Conservation (phyloP, 2,329 filamentous ascomycete genomes). For the Pseudogymnoascus sp. region DNA sequence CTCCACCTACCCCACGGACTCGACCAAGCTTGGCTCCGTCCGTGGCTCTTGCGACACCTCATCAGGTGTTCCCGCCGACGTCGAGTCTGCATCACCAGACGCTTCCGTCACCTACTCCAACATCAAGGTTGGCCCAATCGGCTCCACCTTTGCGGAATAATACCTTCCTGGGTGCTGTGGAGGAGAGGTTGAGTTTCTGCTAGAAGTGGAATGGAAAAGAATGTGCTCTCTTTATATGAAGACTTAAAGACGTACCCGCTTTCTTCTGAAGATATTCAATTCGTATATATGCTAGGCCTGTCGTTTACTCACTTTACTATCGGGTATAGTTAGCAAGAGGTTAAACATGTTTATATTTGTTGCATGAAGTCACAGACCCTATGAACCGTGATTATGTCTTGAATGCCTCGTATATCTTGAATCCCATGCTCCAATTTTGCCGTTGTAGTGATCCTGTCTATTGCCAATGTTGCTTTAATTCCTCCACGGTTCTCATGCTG, state of each 20-base stretch:
- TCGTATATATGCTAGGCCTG: not conserved
- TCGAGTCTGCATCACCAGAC: constrained; percentile 41
- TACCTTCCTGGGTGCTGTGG: not conserved
- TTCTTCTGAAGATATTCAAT: constrained; percentile 2
- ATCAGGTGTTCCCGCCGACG: constrained; percentile 45
- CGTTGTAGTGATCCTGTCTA: not conserved
- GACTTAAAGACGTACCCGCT: constrained; percentile 4
- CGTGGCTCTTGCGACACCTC: constrained; percentile 48
- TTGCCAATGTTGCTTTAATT: not conserved
- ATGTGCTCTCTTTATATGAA: not conserved
- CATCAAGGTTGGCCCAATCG: constrained; percentile 29
- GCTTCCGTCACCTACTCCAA: constrained; percentile 35
- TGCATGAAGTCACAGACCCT: not conserved
- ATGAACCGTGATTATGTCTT: not conserved
- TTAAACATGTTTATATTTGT: constrained; percentile 2
- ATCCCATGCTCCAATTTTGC: not conserved
- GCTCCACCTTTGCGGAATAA: constrained; percentile 23
- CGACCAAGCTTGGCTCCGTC: constrained; percentile 39
- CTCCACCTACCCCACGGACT: constrained; percentile 50
- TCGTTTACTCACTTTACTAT: constrained; percentile 7
- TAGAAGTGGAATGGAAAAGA: not conserved
- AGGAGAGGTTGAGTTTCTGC: not conserved
- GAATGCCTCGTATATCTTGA: not conserved
- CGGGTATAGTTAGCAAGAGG: not conserved
- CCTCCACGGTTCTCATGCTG: not conserved